A percentile compares a stretch with the other conserved stretches of the same genome.
Conservation (phyloP, 192 early-diverging fungal genomes). For the Jimgerdemannia flammicorona region DNA sequence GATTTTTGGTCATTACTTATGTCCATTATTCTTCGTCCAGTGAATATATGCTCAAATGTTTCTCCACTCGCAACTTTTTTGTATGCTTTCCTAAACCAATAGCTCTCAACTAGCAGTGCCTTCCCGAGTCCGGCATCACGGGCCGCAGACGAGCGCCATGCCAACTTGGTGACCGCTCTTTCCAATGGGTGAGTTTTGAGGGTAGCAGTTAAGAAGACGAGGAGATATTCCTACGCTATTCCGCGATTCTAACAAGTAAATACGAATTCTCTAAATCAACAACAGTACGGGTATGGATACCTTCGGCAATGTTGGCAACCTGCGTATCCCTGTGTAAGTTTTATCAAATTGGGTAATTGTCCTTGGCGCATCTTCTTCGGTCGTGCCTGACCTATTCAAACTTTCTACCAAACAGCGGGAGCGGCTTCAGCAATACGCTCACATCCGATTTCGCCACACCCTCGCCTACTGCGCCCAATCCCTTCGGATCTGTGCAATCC, state of each 20-base stretch:
- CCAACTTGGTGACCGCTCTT: slow-evolving; percentile 6
- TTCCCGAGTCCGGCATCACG: neutral
- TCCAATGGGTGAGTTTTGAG: slow-evolving; percentile 11
- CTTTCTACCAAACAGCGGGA: neutral
- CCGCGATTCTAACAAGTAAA: slow-evolving; percentile 5
- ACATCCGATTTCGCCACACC: neutral
- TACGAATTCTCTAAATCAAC: slow-evolving; percentile 17
- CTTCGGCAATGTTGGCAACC: slow-evolving; percentile 48
- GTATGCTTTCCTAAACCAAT: neutral
- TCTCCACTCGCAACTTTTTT: neutral
- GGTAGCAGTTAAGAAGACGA: neutral
- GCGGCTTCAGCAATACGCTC: neutral
- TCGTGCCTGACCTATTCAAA: too few species aligned
- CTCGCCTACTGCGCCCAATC: neutral
- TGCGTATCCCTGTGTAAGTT: slow-evolving; percentile 48
- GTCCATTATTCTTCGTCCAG: too few species aligned
- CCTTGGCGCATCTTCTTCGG: too few species aligned
- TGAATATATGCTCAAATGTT: neutral
- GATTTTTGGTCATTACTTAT: too few species aligned
- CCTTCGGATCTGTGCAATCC: neutral
- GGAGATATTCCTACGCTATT: neutral
- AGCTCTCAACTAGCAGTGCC: neutral
- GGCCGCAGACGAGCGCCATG: slow-evolving; percentile 10
- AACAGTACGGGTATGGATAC: slow-evolving; percentile 56
- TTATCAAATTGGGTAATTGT: neutral